Evolutionary conservation across 1,284 basidiomycete genomes (phyloP).

Genomic region (Golubevia sp.): DNA sequence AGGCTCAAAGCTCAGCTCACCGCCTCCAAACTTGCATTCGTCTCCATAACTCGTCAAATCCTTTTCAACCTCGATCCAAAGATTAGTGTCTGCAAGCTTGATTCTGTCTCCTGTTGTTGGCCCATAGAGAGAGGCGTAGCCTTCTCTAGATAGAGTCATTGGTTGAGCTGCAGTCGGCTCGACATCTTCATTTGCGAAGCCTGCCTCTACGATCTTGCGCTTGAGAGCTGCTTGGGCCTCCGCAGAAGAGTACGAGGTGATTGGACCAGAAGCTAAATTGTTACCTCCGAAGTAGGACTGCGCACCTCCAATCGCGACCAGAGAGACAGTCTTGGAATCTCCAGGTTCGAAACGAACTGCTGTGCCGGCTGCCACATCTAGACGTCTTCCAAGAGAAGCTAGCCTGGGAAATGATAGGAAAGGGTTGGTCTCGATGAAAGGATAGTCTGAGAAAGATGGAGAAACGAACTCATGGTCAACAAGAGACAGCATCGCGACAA

Average conservation of each 20-base stretch:
- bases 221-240: conserved; percentile 14
- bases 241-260: conserved; percentile 19
- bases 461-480: neutral
- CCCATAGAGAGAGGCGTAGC: conserved; percentile 65
- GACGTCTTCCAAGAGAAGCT: conserved; percentile 78
- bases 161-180: conserved; percentile 19
- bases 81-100: conserved; percentile 81
- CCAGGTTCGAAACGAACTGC: conserved; percentile 97
- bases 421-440: conserved; percentile 85
- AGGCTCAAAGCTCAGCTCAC: no score
- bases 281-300: conserved; percentile 82
- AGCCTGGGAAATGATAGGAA: conserved; percentile 81
- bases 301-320: conserved; percentile 78
- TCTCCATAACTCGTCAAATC: conserved; percentile 86
- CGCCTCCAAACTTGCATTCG: conserved; percentile 94
- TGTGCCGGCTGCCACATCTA: conserved; percentile 91
- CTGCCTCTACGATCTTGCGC: conserved; percentile 19
- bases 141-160: conserved; percentile 15
- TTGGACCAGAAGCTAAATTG: conserved; percentile 63
- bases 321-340: conserved; percentile 79
- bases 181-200: conserved; percentile 30
- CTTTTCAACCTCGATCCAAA: conserved; percentile 91
- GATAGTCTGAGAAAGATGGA: conserved; percentile 87
- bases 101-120: conserved; percentile 90
- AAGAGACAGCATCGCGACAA: neutral